Evolutionary conservation across 306 rosid species (phyloP).

Genomic region (Dalbergia cochinchinensis): DNA sequence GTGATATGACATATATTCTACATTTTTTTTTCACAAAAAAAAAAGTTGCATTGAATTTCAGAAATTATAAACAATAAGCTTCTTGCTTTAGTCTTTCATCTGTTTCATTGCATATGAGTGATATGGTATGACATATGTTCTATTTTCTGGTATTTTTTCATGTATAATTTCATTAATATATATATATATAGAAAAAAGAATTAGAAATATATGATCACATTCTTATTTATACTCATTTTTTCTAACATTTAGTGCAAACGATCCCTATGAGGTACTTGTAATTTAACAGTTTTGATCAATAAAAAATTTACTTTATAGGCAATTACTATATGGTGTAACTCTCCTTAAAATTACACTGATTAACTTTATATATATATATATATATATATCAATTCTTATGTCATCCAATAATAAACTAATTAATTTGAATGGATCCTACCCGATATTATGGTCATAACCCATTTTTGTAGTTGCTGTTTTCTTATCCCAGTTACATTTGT

Average conservation of each 20-base stretch:
- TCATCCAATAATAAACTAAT: neutral
- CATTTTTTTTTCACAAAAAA: neutral
- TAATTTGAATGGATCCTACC: slow-evolving; percentile 18
- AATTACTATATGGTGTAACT: too few relatives aligned
- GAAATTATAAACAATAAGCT: neutral
- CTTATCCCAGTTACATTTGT: neutral
- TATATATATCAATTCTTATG: neutral
- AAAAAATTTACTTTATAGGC: too few relatives aligned
- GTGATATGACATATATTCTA: neutral
- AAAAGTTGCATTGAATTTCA: neutral
- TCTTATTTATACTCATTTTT: too few relatives aligned
- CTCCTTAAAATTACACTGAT: too few relatives aligned
- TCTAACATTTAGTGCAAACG: too few relatives aligned
- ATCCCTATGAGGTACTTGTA: too few relatives aligned
- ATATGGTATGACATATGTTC: too few relatives aligned
- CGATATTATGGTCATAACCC: slow-evolving; percentile 20
- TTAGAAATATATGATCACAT: too few relatives aligned
- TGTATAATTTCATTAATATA: neutral
- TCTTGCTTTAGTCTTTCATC: neutral
- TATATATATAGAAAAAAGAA: too few relatives aligned
- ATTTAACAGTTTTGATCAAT: too few relatives aligned
- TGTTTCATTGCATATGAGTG: too few relatives aligned
- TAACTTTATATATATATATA: too few relatives aligned
- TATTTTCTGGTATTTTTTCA: neutral
- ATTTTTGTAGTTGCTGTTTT: neutral